phyloP scores from a whole-genome alignment of 768 basidiomycete genomes.

The Guyanaporus albipodus region DNA sequence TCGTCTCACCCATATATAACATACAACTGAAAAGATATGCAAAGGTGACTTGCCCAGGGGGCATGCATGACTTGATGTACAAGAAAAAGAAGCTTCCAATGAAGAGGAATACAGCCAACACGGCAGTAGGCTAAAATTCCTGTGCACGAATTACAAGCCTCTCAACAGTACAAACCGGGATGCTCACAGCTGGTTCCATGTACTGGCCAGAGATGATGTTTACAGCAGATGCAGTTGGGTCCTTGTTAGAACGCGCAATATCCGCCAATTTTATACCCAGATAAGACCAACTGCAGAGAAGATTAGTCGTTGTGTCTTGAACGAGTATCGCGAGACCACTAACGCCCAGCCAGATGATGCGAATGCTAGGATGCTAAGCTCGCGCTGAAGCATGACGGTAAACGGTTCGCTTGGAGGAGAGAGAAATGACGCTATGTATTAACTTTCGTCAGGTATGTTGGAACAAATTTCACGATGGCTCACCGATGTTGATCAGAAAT shows the following conservation, averaged over 20 bases:
- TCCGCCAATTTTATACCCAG: conserved; percentile 62
- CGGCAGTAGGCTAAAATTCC: conserved; percentile 45
- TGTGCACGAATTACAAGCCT: neutral
- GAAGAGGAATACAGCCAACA: conserved; percentile 60
- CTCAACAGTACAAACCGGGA: neutral
- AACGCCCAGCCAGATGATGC: conserved; percentile 56
- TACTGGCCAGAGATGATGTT: conserved; percentile 49
- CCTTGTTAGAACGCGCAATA: conserved; percentile 45
- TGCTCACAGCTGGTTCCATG: conserved; percentile 44
- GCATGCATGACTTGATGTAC: conserved; percentile 54
- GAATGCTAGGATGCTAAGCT: conserved; percentile 49
- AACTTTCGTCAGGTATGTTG: neutral
- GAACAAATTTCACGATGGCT: neutral
- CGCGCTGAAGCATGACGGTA: conserved; percentile 60
- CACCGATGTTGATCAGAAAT: conserved; percentile 62
- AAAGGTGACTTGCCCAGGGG: conserved; percentile 61
- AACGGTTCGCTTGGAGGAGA: conserved; percentile 68
- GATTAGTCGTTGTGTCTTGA: neutral
- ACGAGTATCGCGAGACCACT: conserved; percentile 24
- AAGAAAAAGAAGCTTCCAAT: conserved; percentile 53
- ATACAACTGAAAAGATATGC: conserved; percentile 58
- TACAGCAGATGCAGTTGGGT: conserved; percentile 34
- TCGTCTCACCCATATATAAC: conserved; percentile 42
- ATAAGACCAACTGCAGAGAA: conserved; percentile 53
- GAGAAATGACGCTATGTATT: conserved; percentile 49